Base-by-base conservation (phyloP, 2,329 filamentous ascomycete genomes). In the Cladophialophora carrionii region DNA sequence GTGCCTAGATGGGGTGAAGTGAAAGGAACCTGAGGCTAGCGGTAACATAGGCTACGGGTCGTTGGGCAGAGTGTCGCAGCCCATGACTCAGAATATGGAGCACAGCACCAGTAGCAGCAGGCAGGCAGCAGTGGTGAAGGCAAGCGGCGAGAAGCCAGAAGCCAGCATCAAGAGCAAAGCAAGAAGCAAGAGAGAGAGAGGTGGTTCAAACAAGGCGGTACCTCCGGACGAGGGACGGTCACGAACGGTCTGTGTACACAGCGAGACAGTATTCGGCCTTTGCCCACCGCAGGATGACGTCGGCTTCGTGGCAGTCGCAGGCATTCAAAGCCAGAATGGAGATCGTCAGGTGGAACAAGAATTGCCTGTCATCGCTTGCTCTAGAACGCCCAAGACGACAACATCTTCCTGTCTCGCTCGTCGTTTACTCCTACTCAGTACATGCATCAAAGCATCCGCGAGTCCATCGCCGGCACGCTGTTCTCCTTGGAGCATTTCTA, bases 281-380 rank as follows among this genome's bases (percentile, higher is more conserved):
- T 43, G 26, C 26, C 26, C 26, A 29, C 26, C 17, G 17, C 37
- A 24, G 48, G 22, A 52, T 52, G 48, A 52, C 48, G 48, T 52
- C 48, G 48, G 10, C 48, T 26, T 52, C 22, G 48, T 12, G 48
- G 22, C 9, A 26, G 48, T 52, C 48, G 20, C 48, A 26, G 22
- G 48, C 48, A 12, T 52, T 17, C 20, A 52, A 12, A 29, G 22
- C 48, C 48, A 29, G 26, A 29, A 51, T 51, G 48, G 17, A 51
- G n/a, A 54, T 54, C 26, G 52, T 34, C 24, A 54, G 26, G 52
- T 32, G 52, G 12, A 54, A 54, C 20, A 43, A 20, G 37, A 43
- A 43, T n/a, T n/a, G 37, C 37, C 7, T 41, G 37, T 41, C 46
- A 26, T 26, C 14, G 46, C n/a, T 20, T 24, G 20, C 48, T 51